A percentile compares a stretch with the other conserved stretches of the same genome.
Evolutionary conservation across 176 grass and related monocot genomes (phyloP).

Genomic region (Juncus inflexus): DNA sequence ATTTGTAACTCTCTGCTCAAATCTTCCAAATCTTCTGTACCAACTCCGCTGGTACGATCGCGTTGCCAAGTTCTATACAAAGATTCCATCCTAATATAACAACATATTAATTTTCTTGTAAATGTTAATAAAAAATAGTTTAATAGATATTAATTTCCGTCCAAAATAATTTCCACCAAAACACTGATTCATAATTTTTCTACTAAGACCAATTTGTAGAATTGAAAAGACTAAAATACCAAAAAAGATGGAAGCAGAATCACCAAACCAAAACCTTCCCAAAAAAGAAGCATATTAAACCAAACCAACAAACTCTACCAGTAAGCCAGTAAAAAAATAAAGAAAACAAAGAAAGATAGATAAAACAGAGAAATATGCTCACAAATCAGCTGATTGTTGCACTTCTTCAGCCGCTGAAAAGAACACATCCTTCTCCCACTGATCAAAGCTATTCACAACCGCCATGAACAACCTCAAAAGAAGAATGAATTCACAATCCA

Average conservation of each 20-base stretch:
- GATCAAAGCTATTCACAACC: slow-evolving; percentile 51
- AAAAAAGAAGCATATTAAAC: slow-evolving; percentile 4
- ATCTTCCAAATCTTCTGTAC: slow-evolving; percentile 39
- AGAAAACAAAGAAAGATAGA: neutral
- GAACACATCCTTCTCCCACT: slow-evolving; percentile 86
- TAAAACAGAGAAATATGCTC: slow-evolving; percentile 20
- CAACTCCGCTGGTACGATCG: slow-evolving; percentile 29
- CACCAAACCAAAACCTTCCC: slow-evolving; percentile 1
- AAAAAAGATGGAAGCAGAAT: neutral
- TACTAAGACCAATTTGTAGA: neutral
- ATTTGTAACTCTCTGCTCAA: slow-evolving; percentile 60
- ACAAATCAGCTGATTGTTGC: slow-evolving; percentile 79
- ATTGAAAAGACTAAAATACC: neutral
- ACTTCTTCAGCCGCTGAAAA: slow-evolving; percentile 84
- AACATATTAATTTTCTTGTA: neutral
- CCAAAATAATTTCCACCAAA: neutral
- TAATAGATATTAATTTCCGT: neutral
- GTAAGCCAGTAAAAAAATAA: neutral
- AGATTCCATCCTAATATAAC: slow-evolving; percentile 75
- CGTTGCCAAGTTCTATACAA: slow-evolving; percentile 72
- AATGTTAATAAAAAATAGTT: slow-evolving; percentile 4
- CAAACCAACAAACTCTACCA: slow-evolving; percentile 1
- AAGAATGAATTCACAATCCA: neutral
- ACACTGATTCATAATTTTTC: neutral
- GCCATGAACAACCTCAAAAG: slow-evolving; percentile 38